Conservation (phyloP, 345 rosid species). For the Microthlaspi erraticum region DNA sequence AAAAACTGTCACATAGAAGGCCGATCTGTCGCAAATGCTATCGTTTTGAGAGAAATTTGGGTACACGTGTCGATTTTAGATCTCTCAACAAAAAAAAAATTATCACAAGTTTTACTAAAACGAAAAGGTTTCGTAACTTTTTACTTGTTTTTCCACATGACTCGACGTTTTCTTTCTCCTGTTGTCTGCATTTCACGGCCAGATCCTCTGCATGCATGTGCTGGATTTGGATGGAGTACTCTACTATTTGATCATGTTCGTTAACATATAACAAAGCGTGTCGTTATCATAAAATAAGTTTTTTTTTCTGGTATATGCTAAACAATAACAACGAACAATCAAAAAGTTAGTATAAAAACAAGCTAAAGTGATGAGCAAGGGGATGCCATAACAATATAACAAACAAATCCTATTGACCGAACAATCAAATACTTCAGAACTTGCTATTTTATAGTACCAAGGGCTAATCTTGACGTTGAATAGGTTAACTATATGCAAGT, state of each 20-base stretch:
- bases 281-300: background rate
- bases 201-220: conserved; percentile 7
- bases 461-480: background rate
- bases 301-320: background rate
- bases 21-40: too few species aligned
- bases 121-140: background rate
- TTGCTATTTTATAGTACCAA: background rate
- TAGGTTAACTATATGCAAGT: background rate
- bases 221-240: too few species aligned
- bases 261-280: background rate
- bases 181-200: background rate
- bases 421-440: background rate
- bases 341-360: conserved; percentile 1
- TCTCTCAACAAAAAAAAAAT: too few species aligned
- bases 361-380: background rate
- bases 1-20: too few species aligned
- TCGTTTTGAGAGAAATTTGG: too few species aligned
- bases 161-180: background rate
- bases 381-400: background rate
- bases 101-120: too few species aligned
- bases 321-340: background rate
- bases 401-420: background rate
- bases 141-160: background rate
- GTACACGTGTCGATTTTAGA: too few species aligned
- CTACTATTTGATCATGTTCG: background rate